Base-by-base conservation (phyloP, 352 stramenopile species). In the Blastocystis sp. region DNA sequence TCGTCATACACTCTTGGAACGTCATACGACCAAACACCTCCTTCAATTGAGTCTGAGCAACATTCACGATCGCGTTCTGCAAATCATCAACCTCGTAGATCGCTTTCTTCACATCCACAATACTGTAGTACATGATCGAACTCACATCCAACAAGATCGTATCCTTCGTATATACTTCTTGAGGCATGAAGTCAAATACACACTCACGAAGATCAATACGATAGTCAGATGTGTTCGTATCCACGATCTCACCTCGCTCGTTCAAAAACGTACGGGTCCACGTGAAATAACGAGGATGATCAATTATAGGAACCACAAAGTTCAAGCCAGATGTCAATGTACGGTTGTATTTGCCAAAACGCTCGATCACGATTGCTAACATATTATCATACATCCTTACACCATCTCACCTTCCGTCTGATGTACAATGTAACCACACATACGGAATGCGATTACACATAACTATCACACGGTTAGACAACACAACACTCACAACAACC, bases 1-100 rank as follows among this genome's bases (percentile, higher is more conserved):
- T 89, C 45, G 81, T 76, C 70, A 91, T 68, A 71, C 82, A 89
- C 84, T 91, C 89, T 38, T 87, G 87, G 61, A 91, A 91, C 21
- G 89, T 91, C 89, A 91, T 91, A 24, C 81, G 70, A 64, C 89
- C 89, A 89, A 91, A 91, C 43, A 91, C 89, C 64, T 91, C 89
- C 59, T 91, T 91, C 40, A 91, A 76, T 62, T 91, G 89, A 3
- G 89, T 90, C 60, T 91, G 89, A 57, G 89, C 89, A 14, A 90
- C 89, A 69, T 91, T 91, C 59, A 77, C 63, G 42, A 91, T 90
- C 54, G 89, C 89, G 19, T 40, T 89, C 28, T 89, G 87, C 19
- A 91, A 63, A 89, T 91, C 89, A 64, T 91, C 89, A 11, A 91
- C 89, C 79, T 91, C 89, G 64, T 91, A 91, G 2, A 91, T 59